phyloP scores from a whole-genome alignment of 2,329 filamentous ascomycete species.

The Botrytis deweyae region DNA sequence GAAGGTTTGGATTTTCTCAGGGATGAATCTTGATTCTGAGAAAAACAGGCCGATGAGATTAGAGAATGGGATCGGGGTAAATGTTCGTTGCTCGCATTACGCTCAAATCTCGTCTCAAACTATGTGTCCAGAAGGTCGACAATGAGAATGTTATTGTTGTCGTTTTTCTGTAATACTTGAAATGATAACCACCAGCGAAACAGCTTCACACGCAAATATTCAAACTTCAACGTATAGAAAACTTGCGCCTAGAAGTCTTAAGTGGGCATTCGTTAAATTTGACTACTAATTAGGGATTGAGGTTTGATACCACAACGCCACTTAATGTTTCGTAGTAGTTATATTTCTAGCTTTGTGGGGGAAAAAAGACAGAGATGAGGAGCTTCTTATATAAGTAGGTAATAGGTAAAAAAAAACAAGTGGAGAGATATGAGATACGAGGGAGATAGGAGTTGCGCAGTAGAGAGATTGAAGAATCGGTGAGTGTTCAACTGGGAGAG shows the following conservation, averaged over 20 bases:
- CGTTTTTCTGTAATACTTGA: not conserved
- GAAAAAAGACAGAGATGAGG: too few relatives aligned
- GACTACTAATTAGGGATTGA: not conserved
- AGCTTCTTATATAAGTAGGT: not conserved
- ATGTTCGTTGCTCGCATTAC: not conserved
- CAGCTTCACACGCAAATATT: not conserved
- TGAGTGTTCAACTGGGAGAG: not conserved
- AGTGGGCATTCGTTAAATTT: not conserved
- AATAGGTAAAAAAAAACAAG: not conserved
- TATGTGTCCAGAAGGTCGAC: not conserved
- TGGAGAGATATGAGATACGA: too few relatives aligned
- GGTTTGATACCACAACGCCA: not conserved
- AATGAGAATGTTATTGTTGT: not conserved
- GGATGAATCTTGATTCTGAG: too few relatives aligned
- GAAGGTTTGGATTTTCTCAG: too few relatives aligned
- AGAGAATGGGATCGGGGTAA: not conserved
- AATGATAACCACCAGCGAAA: not conserved
- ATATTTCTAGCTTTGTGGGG: not conserved
- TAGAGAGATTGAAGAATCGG: not conserved
- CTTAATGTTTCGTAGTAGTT: fast-evolving
- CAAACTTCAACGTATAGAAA: not conserved
- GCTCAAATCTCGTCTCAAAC: not conserved
- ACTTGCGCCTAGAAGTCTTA: not conserved
- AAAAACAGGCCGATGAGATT: too few relatives aligned
- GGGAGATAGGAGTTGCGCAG: not conserved